These are phyloP conservation scores for Hirsutella thompsonii DNA, from an alignment of 2,329 filamentous ascomycete species.

Conservation along the genomic window DNA sequence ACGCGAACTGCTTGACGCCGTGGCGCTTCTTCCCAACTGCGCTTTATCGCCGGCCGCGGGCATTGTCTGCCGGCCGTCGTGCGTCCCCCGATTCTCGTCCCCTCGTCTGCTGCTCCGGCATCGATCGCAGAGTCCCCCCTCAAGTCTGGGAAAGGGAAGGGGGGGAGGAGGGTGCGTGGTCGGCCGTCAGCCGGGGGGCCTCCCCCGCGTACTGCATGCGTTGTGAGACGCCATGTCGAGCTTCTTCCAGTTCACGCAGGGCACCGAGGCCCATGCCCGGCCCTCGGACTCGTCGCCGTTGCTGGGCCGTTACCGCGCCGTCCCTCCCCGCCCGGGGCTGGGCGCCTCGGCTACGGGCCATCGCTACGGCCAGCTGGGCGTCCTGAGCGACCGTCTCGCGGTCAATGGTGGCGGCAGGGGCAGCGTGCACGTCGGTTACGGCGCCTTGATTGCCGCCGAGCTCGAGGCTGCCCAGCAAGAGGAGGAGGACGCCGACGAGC, in stretches of 20 bases:
- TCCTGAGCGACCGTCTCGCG: slow-evolving; percentile 21
- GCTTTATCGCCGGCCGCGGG: too few species aligned
- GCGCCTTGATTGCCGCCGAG: slow-evolving; percentile 33
- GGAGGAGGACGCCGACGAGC: slow-evolving; percentile 14
- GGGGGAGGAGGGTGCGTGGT: too few species aligned
- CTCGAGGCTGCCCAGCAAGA: slow-evolving; percentile 20
- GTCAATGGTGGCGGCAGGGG: slow-evolving; percentile 21
- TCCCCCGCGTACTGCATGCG: slow-evolving; percentile 1
- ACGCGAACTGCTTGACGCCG: too few species aligned
- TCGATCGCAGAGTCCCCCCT: too few species aligned
- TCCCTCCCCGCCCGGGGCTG: slow-evolving; percentile 29
- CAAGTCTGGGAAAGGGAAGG: too few species aligned
- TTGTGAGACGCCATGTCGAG: slow-evolving; percentile 34
- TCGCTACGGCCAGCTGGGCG: slow-evolving; percentile 22
- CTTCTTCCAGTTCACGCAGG: slow-evolving; percentile 57
- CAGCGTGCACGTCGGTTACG: slow-evolving; percentile 45
- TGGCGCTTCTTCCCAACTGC: too few species aligned
- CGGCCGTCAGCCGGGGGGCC: too few species aligned
- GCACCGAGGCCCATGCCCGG: slow-evolving; percentile 42
- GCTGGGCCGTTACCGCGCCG: slow-evolving; percentile 52
- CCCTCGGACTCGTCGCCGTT: slow-evolving; percentile 44
- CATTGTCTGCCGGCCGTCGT: too few species aligned
- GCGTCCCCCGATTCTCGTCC: too few species aligned
- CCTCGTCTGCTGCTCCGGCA: too few species aligned
- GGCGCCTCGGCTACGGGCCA: slow-evolving; percentile 10